Base-by-base conservation (phyloP, 2,329 filamentous ascomycete genomes). In the Talaromyces islandicus region DNA sequence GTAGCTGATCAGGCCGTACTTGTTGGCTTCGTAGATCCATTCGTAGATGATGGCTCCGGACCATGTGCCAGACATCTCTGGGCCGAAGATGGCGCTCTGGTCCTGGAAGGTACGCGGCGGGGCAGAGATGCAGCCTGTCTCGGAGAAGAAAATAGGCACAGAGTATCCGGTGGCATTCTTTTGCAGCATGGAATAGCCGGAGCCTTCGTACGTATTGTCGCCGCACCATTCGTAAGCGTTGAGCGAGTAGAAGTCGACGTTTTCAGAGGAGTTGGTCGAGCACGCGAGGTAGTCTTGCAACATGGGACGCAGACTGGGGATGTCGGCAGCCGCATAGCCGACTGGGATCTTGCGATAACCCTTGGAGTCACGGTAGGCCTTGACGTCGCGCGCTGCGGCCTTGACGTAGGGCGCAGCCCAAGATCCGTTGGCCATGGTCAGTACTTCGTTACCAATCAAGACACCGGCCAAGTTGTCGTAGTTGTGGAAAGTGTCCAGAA, bases 121-220 rank as follows among this genome's bases (percentile, higher is more conserved):
- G 11, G 70, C 68, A 10, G 71, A 73, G 71, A 90, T 92, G 81
- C 91, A 96, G 61, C 91, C 91, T 3, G 90, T 94, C 76, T 96
- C 91, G 35, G 90, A 92, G 76, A 96, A 91, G 80, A 92, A 92
- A 68, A 94, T 91, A 21, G 90, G 91, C n/a, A 95, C 85, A 53
- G 86, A 88, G 74, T 91, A 92, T 67, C 84, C 75, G 41, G 82
- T 81, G 6, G 89, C 86, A 64, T 88, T 86, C 57, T 80, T 73
- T 71, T 91, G 82, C 29, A 95, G 84, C 63, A 80, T 79, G 53
- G 79, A 70, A 76, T 96, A 96, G 60, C 90, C 91, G 2, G 91
- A 86, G 19, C 70, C 78, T 27, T 78, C 65, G 75, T 86, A 92
- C 35, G 74, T 72, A 24, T 74, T 73, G 17, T 68, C 57, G 63